Evolutionary conservation across 805 yeast genomes (phyloP), one percentile per base, ranked within the genome.

Genomic region (Myxozyma mucilagina): DNA sequence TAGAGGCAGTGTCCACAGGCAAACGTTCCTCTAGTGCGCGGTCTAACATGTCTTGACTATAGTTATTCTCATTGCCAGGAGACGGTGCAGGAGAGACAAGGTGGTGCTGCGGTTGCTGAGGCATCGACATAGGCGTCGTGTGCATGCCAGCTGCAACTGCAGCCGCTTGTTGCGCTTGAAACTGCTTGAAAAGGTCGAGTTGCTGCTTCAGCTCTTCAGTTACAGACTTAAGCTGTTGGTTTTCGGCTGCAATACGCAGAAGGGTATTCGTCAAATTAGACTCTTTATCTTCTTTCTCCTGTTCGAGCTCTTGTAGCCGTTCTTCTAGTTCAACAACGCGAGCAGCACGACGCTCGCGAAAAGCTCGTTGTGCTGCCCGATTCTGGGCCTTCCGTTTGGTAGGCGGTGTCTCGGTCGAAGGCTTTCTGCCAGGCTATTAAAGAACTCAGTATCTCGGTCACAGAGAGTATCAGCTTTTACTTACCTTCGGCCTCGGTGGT

Each of bases 311-410:
- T 71, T 81, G 76, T 59, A 87, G 79, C 73, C 84, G 84, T 54
- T 80, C 82, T 72, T 90, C 96, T 57, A 92, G 78, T 71, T 88
- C 96, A 60, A 84, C 84, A 7, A 90, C 89, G 54, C 91, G 76
- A 36, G 88, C 87, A 18, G 97, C 96, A 68, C 96, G 78, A 66
- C 97, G 80, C 72, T 90, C 96, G 66, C 97, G 77, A 76, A 90
- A 89, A 1, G 97, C 96, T 60, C 96, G 72, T 77, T 92, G 96
- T 24, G 97, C 96, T n/a, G 94, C 96, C 60, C 97, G 78, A 72
- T 91, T 91, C 73, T 89, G 97, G 2, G 96, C 96, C 74, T 90
- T 90, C 56, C 97, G 77, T 73, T 89, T 89, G 31, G 87, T 84
- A 0, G 92, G 91, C 0, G 96, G 96, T 0, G 92, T 83, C 66